Evolutionary conservation across 2,329 filamentous ascomycete species (phyloP), one percentile per base, ranked within the genome.

Genomic region (Trichophyton verrucosum): DNA sequence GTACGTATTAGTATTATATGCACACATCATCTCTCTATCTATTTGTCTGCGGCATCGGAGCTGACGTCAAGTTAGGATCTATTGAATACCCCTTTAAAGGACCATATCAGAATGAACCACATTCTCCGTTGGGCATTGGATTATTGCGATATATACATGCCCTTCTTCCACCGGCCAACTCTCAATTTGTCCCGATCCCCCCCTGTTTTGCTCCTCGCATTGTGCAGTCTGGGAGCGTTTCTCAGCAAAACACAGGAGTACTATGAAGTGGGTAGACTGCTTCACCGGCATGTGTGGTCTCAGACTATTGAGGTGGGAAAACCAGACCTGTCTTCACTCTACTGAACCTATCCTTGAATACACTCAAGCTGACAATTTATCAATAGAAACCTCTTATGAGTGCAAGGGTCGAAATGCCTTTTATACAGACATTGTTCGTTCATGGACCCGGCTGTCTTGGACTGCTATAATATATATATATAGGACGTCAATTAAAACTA

Each of bases 101-200:
- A 64, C 47, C 47, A 51, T 3, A 20, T 60, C 4, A 62, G 63
- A 60, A 46, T 58, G 11, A 61, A 64, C 27, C 55, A 57, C 17
- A 55, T 63, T n/a, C 47, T 65, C 15, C 60, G 42, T 20, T 49
- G 60, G 9, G 64, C 63, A n/a, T 59, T 67, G 6, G 64, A 67
- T 42, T 67, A 67, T 51, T 65, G 64, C 56, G 63, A 67, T 42
- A 47, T 65, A 15, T 66, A 65, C 57, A 60, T 67, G 60, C 64
- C 64, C 13, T 53, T 66, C 15, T 67, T 67, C 51, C 65, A 67
- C 30, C 65, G 64, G 13, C 62, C 65, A 38, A 67, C 65, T 3
- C 60, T 67, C n/a, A 61, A 62, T 2, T 11, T 66, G 9, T 57
- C 61, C 5, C 60, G 57, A 1, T 59, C 59, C 6, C 62, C 65